Evolutionary conservation across 352 stramenopile genomes (phyloP).

Genomic region (Phytophthora gonapodyides): DNA sequence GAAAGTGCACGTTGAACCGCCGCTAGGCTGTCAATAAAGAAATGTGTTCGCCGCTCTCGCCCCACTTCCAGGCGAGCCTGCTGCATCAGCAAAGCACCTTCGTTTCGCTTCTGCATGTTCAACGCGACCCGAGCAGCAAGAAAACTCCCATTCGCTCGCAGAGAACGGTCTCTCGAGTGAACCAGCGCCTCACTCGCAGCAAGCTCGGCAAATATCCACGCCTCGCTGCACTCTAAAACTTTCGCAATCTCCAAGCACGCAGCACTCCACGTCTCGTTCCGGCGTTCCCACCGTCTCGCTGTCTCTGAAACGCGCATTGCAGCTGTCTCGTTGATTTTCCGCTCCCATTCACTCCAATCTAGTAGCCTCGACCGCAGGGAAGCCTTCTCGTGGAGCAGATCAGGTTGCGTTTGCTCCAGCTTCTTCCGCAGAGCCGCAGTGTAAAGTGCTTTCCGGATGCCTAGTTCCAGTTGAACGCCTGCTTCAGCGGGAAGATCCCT

Average conservation of each 20-base stretch:
- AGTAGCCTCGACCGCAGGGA: conserved; percentile 21
- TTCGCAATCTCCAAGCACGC: conserved; percentile 48
- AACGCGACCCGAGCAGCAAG: conserved; percentile 29
- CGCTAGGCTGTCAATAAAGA: conserved; percentile 33
- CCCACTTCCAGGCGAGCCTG: conserved; percentile 37
- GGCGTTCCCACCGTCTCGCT: conserved; percentile 15
- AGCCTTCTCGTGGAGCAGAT: conserved; percentile 13
- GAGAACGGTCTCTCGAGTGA: conserved; percentile 32
- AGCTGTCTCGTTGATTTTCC: conserved; percentile 24
- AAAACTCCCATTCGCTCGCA: conserved; percentile 38
- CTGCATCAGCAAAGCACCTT: conserved; percentile 33
- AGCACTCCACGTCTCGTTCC: conserved; percentile 49
- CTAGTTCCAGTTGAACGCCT: conserved; percentile 39
- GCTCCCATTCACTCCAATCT: conserved; percentile 40
- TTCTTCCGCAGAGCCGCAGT: conserved; percentile 23
- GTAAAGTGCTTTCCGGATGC: conserved; percentile 39
- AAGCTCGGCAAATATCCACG: conserved; percentile 40
- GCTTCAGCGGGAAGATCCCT: conserved; percentile 41
- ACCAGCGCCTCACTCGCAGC: conserved; percentile 29
- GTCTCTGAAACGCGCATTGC: conserved; percentile 11
- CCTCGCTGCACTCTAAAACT: conserved; percentile 38
- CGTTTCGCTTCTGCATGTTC: conserved; percentile 25
- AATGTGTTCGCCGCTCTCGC: conserved; percentile 3
- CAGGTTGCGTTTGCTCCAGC: conserved; percentile 7
- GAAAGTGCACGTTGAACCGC: conserved; percentile 47